Evolutionary conservation across 1,139 yeast species (phyloP), one percentile per base, ranked within the genome.

Genomic region (Candida gigantensis): DNA sequence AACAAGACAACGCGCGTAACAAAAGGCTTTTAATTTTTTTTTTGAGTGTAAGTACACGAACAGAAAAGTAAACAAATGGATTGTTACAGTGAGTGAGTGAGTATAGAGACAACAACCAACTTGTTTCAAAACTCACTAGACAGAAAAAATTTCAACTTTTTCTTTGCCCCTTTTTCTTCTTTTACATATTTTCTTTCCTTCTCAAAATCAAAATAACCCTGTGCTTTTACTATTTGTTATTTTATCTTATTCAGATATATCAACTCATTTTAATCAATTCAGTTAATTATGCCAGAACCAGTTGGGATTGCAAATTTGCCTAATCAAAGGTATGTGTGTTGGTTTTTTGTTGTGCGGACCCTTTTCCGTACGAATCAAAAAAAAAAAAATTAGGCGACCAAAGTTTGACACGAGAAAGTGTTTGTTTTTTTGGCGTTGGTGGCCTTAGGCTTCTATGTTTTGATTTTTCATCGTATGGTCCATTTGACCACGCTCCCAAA

Each of bases 251-350:
- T n/a, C n/a, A n/a, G n/a, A n/a, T n/a, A n/a, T n/a, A n/a, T n/a
- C n/a, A n/a, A 8, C 11, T 24, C 29, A 6, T n/a, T 20, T 28
- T 21, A 18, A 29, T 27, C 21, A 30, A 36, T 10, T 16, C 24
- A 18, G 20, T 18, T 12, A 6, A 42, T 28, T 33, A 60, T 65
- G 71, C 70, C 67, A 41, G 83, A 77, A 59, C 74, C 80, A 38
- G 76, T 90, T 49, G 98, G 98, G 45, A 81, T 90, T 52, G 79
- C 95, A 39, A 85, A 87, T 53, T 75, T 92, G 53, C 97, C 98
- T 40, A 89, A 89, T 58, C 98, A 92, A 70, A 77, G 94, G 84
- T 81, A 68, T 42, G 84, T 73, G 35, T 15, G 8, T 6, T 13
- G 25, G 16, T 15, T 28, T 32, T 14, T 9, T 27, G 8, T 11